Evolutionary conservation across 768 basidiomycete genomes (phyloP), one percentile per base, ranked within the genome.

Genomic region (Suillus fuscotomentosus): DNA sequence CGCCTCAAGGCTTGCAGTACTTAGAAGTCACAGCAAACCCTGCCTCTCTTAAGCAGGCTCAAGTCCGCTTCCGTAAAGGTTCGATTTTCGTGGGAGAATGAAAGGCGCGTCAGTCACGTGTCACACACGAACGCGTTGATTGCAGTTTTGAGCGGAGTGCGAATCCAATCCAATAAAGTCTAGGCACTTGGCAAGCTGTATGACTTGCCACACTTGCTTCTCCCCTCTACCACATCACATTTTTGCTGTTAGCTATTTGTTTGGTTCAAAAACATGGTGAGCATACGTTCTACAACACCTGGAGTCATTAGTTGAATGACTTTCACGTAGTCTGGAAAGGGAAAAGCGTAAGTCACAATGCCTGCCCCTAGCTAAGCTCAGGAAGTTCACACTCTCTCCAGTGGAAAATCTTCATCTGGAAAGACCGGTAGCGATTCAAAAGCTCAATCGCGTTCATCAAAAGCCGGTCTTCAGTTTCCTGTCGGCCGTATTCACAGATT

Each of bases 401-500:
- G 82, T 76, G 80, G 83, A 70, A 84, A 85, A 66, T 78, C 77
- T 31, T 77, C 76, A 13, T 79, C 77, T 67, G 81, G 80, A 3
- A 80, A 84, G 76, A 78, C 82, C 31, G 80, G 86, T 63, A 77
- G 77, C 51, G 84, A 86, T 61, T 63, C 76, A 68, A 89, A 89
- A 78, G 79, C 83, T 9, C 82, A 86, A 71, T 88, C 90, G 61
- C 87, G 90, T 63, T 92, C 93, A 15, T 77, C 82, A 57, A 84
- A 82, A 75, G 85, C 86, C 5, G 85, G 86, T 66, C 78, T 88
- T 63, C 86, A 86, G 70, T 91, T 94, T 79, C 90, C 92, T 63
- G 92, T 94, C 65, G 87, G 88, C 75, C 89, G 92, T 83, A 89
- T 94, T 69, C 90, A 91, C 77, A 84, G 92, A 76, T 78, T 89